These are phyloP conservation scores for Pistacia atlantica DNA, from an alignment of 345 rosid species.

Conservation along the genomic window DNA sequence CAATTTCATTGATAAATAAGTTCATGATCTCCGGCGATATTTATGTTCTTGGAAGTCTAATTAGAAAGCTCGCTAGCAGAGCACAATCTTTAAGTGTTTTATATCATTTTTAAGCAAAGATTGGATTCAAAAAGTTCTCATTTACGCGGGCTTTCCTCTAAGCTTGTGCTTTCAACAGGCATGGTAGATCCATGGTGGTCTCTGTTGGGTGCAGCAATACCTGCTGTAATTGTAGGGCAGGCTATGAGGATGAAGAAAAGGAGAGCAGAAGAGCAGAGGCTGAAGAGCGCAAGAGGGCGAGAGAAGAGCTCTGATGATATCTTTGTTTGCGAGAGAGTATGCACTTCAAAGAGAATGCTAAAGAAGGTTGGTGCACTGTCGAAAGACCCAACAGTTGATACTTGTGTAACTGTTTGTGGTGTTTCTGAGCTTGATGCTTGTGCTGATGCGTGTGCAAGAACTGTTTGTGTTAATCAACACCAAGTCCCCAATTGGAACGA, in stretches of 20 bases:
- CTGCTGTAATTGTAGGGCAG: constrained; percentile 54
- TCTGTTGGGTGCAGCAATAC: constrained; percentile 54
- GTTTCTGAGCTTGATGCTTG: constrained; percentile 69
- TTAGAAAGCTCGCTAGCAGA: background rate
- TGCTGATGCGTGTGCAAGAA: constrained; percentile 63
- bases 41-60: background rate
- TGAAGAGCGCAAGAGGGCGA: constrained; percentile 49
- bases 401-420: constrained; percentile 67
- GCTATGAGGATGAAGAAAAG: constrained; percentile 53
- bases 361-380: constrained; percentile 63
- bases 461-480: constrained; percentile 63
- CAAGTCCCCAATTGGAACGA: constrained; percentile 75
- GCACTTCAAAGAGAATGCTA: constrained; percentile 69
- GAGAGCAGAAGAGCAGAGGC: constrained; percentile 56
- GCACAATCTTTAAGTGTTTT: background rate
- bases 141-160: background rate
- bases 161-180: constrained; percentile 11
- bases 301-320: constrained; percentile 61
- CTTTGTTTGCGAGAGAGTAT: constrained; percentile 73
- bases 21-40: background rate
- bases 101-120: background rate
- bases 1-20: background rate
- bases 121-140: background rate
- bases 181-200: constrained; percentile 74
- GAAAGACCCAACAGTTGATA: constrained; percentile 56